Evolutionary conservation across 768 basidiomycete genomes (phyloP).

Genomic region (Phlegmacium glaucopus): DNA sequence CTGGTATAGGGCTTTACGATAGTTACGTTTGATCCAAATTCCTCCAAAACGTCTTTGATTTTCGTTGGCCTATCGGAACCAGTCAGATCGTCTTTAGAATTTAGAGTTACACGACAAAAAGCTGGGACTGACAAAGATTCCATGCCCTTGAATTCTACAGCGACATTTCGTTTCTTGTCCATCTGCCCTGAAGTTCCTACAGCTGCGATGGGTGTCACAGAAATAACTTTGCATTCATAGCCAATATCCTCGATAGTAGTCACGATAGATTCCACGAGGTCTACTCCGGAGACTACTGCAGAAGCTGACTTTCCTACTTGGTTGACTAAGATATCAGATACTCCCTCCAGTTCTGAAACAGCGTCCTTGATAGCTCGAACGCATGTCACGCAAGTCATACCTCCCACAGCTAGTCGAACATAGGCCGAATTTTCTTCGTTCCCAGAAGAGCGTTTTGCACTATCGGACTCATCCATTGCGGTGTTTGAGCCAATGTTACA

Average conservation of each 20-base stretch:
- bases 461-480: no score
- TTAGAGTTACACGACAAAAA: no score
- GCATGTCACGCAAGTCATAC: slow-evolving; percentile 80
- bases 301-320: slow-evolving; percentile 58
- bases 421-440: no score
- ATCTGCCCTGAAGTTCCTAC: background rate
- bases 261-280: slow-evolving; percentile 30
- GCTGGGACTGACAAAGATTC: slow-evolving; percentile 2
- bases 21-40: slow-evolving; percentile 30
- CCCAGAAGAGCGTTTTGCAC: no score
- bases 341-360: slow-evolving; percentile 47
- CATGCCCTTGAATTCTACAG: slow-evolving; percentile 11
- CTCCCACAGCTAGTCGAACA: slow-evolving; percentile 53
- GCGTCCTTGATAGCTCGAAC: slow-evolving; percentile 48
- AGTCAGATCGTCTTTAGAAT: no score
- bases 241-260: slow-evolving; percentile 46
- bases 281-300: slow-evolving; percentile 36
- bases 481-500: no score
- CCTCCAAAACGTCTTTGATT: slow-evolving; percentile 38
- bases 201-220: slow-evolving; percentile 2
- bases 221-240: slow-evolving; percentile 29
- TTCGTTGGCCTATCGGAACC: slow-evolving; percentile 42
- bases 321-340: slow-evolving; percentile 52
- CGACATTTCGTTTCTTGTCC: slow-evolving; percentile 5
- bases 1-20: slow-evolving; percentile 38